Evolutionary conservation across 2,329 filamentous ascomycete species (phyloP).

Genomic region (Epichloe sp.): DNA sequence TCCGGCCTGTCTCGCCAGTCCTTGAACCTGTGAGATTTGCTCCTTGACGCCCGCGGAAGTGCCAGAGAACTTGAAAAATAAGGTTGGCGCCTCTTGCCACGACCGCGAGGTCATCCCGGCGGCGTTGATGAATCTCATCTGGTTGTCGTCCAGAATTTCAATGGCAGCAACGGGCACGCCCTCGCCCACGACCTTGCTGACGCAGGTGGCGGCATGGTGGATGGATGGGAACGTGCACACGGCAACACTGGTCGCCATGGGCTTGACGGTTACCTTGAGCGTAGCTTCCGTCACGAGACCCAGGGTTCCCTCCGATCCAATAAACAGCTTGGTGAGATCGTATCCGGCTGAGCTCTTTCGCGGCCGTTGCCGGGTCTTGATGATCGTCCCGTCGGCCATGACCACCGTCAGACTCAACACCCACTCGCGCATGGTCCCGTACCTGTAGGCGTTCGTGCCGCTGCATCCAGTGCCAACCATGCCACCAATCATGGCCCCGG

Average conservation of each 20-base stretch:
- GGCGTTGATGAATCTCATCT: constrained; percentile 61
- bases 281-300: constrained; percentile 86
- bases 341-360: constrained; percentile 87
- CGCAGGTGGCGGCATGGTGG: constrained; percentile 64
- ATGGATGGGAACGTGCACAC: constrained; percentile 49
- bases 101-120: constrained; percentile 50
- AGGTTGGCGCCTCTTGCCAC: constrained; percentile 62
- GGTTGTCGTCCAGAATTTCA: constrained; percentile 82
- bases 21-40: constrained; percentile 56
- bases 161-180: constrained; percentile 83
- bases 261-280: constrained; percentile 72
- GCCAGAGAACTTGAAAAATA: constrained; percentile 77
- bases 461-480: constrained; percentile 64
- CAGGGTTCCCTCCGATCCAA: constrained; percentile 83
- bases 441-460: constrained; percentile 83
- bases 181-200: constrained; percentile 63
- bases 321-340: constrained; percentile 78
- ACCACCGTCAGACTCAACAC: constrained; percentile 78
- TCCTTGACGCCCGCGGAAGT: constrained; percentile 62
- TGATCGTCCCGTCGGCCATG: constrained; percentile 75
- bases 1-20: constrained; percentile 46
- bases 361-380: constrained; percentile 79
- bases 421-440: constrained; percentile 93
- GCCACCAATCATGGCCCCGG: constrained; percentile 83
- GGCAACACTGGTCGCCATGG: constrained; percentile 68